Base-by-base conservation (phyloP, 148 eudicot genomes). In the Salicornia ramosissima region DNA sequence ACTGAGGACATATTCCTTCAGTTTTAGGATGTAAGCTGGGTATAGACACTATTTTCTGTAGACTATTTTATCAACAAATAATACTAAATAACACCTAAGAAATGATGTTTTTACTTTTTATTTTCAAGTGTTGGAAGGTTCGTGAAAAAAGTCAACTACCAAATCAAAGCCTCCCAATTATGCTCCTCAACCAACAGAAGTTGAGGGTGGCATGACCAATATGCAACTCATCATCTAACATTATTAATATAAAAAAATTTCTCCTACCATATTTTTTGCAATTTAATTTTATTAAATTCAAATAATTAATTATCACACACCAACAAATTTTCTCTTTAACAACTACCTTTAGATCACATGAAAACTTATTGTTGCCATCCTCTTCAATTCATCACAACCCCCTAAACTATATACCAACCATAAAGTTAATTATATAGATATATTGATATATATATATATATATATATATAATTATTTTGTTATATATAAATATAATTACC, bases 121-220 rank as follows among this genome's bases (percentile, higher is more conserved):
- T n/a, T n/a, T n/a, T n/a, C n/a, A n/a, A n/a, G n/a, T n/a, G n/a
- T n/a, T n/a, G n/a, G n/a, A n/a, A n/a, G n/a, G n/a, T n/a, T n/a
- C n/a, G n/a, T n/a, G n/a, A n/a, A n/a, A n/a, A n/a, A n/a, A n/a
- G n/a, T n/a, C n/a, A n/a, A n/a, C n/a, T 36, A 36, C 40, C 40
- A 36, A 36, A 36, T 36, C 40, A 36, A 43, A 33, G 39, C 16
- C 45, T 24, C 29, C 30, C 46, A 25, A 22, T 30, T 46, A 55
- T 70, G 79, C 43, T 70, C 49, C 56, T 58, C 70, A 65, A 70
- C 75, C 33, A 64, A 64, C 40, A 14, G 34, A 65, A 58, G 65
- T 46, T 56, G 79, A 76, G 70, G 79, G 30, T 15, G 21, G 71
- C 79, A 76, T 75, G 79, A 65, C 42, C 54, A 58, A 42, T 24